A percentile compares a stretch with the other conserved stretches of the same genome.
phyloP scores from a whole-genome alignment of 345 rosid species.

The Eucalyptus regnans region DNA sequence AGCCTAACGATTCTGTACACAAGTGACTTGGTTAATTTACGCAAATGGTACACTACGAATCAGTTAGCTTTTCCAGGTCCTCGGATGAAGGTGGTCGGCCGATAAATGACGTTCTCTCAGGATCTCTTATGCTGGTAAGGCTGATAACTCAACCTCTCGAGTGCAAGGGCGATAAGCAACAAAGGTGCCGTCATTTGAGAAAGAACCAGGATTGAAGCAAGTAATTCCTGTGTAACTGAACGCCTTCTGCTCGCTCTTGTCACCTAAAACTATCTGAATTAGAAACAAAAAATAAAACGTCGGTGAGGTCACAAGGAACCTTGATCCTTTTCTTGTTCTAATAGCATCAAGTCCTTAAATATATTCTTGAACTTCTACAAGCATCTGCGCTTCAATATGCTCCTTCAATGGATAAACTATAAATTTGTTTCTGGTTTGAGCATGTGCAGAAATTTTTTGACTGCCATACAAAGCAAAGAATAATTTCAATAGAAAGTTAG shows the following conservation, averaged over 20 bases:
- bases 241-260: constrained; percentile 78
- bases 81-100: not conserved
- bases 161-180: constrained; percentile 80
- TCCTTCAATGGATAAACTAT: not conserved
- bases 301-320: not conserved
- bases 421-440: not conserved
- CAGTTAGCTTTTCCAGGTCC: not conserved
- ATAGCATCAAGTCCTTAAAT: not conserved
- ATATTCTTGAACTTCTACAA: not conserved
- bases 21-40: not conserved
- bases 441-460: not conserved
- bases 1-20: not conserved
- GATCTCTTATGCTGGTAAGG: constrained; percentile 23
- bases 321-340: not conserved
- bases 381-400: not conserved
- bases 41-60: not conserved
- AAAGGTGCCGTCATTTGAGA: constrained; percentile 64
- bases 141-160: constrained; percentile 89
- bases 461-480: not conserved
- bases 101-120: not conserved
- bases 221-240: constrained; percentile 74
- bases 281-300: not conserved
- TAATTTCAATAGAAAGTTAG: not conserved
- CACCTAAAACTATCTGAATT: constrained; percentile 73
- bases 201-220: constrained; percentile 93